These are phyloP conservation scores for Malbranchea cinnamomea DNA, from an alignment of 2,329 filamentous ascomycete genomes.

Conservation along the genomic window DNA sequence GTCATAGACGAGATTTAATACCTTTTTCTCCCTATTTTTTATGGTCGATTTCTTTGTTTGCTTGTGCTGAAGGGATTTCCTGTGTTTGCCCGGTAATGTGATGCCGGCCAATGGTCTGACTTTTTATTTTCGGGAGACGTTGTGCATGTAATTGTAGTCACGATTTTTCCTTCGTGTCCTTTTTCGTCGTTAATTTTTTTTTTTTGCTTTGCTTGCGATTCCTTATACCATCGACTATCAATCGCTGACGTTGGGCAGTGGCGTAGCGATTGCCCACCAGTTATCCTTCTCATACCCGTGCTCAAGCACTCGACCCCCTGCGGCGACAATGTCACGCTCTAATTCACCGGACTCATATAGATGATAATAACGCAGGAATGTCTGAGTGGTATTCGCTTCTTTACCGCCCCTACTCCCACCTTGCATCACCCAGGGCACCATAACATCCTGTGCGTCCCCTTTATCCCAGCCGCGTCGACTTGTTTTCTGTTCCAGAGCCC, in stretches of 20 bases:
- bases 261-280: conserved; percentile 72
- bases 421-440: conserved; percentile 85
- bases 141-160: conserved; percentile 16
- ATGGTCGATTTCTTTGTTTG: no score
- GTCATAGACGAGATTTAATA: conserved; percentile 11
- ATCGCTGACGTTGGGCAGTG: conserved; percentile 8
- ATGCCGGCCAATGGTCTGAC: no score
- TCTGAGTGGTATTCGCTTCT: conserved; percentile 27
- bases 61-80: no score
- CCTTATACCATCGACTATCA: background rate
- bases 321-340: conserved; percentile 59
- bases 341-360: conserved; percentile 77
- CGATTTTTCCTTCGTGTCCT: conserved; percentile 8
- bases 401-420: conserved; percentile 12
- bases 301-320: conserved; percentile 61
- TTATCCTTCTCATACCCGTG: conserved; percentile 94
- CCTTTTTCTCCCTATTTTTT: conserved; percentile 14
- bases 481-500: conserved; percentile 81
- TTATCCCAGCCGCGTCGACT: conserved; percentile 84
- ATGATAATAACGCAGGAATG: conserved; percentile 87
- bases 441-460: conserved; percentile 70
- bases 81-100: no score
- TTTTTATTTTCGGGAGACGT: no score
- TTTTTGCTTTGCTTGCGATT: no score
- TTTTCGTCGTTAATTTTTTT: conserved; percentile 2